Base-by-base conservation (phyloP, 352 stramenopile species). In the Chrysophaeum taylorii region DNA sequence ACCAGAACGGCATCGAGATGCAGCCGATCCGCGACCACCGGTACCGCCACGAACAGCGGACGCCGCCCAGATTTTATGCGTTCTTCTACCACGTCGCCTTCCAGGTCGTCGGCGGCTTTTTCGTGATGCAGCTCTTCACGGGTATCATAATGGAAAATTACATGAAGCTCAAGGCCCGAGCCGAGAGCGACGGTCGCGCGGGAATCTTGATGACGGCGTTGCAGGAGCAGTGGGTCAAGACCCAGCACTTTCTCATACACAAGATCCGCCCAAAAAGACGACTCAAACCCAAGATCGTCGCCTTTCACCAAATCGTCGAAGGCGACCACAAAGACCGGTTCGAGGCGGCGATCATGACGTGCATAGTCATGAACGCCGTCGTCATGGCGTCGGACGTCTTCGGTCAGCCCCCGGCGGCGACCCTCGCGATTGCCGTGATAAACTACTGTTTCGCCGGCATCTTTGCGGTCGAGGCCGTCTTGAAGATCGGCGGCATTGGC, bases 81-180 rank as follows among this genome's bases (percentile, higher is more conserved):
- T 48, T 12, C 14, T 48, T 21, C 70, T 96, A 94, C 57, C 57
- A 66, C 69, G 78, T 95, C 16, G 43, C 82, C 0, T 96, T 94
- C 77, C 92, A 96, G 39, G 81, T 97, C 68, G 75, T 96, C 27
- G 87, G 90, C 21, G 87, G 87, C 62, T 96, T 94, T 70, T 95
- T 97, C 64, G 86, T 95, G 2, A 87, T 96, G 33, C 95, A 96
- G 42, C 78, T 96, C 0, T 96, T 97, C 68, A 85, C 95, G 0
- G 90, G 90, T 9, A 87, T 96, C 9, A 93, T 96, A 70, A 93
- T 95, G 54, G 90, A 96, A 68, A 94, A 94, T 64, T 97, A 96
- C 70, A 93, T 94, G 54, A 77, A 78, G 48, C 73, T 84, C 61
- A 84, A 39, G 61, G 69, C 29, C 72, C 69, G 53, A 74, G 78